A percentile compares a stretch with the other conserved stretches of the same genome.
phyloP scores from a whole-genome alignment of 768 basidiomycete species.

The Phlegmacium glaucopus region DNA sequence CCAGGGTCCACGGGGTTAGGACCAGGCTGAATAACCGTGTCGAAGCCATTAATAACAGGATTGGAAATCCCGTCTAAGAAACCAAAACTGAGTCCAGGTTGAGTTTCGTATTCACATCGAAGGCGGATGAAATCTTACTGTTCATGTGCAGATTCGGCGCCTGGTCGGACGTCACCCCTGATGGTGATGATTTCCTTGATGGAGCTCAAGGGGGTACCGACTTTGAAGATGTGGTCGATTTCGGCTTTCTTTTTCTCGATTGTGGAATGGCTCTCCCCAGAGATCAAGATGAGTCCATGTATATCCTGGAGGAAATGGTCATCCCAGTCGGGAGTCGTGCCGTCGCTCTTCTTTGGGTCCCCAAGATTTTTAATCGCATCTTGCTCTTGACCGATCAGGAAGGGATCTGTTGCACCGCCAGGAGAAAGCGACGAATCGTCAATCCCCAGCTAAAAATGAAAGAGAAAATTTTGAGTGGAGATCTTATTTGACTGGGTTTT shows the following conservation, averaged over 20 bases:
- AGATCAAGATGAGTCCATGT: conserved; percentile 48
- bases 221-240: conserved; percentile 34
- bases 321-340: conserved; percentile 43
- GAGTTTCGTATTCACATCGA: background rate
- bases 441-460: conserved; percentile 32
- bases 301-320: conserved; percentile 41
- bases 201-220: conserved; percentile 23
- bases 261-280: conserved; percentile 39
- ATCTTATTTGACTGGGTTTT: no score
- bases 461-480: background rate
- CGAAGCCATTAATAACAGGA: conserved; percentile 41
- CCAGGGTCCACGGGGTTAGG: conserved; percentile 39
- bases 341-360: conserved; percentile 28
- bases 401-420: conserved; percentile 22
- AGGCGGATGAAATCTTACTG: conserved; percentile 28
- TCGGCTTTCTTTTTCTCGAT: conserved; percentile 32
- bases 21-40: conserved; percentile 31
- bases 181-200: conserved; percentile 36
- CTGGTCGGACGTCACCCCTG: conserved; percentile 42
- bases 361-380: conserved; percentile 35
- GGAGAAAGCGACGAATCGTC: conserved; percentile 36
- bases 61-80: conserved; percentile 52
- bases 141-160: conserved; percentile 41
- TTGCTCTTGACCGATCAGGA: conserved; percentile 36
- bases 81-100: conserved; percentile 37